These are phyloP conservation scores for Fragosphaeria purpurea DNA, from an alignment of 2,329 filamentous ascomycete species.

Conservation along the genomic window DNA sequence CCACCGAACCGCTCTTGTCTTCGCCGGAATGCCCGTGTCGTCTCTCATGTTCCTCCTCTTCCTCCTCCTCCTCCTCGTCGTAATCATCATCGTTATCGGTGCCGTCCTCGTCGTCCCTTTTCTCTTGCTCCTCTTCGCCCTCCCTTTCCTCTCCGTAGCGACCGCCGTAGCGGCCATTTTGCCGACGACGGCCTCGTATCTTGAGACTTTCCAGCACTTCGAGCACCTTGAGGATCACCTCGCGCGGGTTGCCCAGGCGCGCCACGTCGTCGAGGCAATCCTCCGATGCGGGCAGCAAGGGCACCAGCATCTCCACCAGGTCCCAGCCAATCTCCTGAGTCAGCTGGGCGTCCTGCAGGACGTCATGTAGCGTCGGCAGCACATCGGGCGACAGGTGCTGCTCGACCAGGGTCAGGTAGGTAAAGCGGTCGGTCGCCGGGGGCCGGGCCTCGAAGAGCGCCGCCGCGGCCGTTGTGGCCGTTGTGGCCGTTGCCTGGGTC, in stretches of 20 bases:
- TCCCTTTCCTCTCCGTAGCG: conserved; percentile 24
- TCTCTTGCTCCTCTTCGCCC: conserved; percentile 18
- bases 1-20: conserved; percentile 2
- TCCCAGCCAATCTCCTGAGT: conserved; percentile 79
- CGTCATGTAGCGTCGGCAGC: conserved; percentile 56
- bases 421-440: conserved; percentile 55
- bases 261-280: conserved; percentile 65
- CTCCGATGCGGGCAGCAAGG: conserved; percentile 57
- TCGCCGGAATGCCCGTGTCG: too few relatives aligned
- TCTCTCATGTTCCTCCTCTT: conserved; percentile 4
- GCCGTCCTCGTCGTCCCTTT: conserved; percentile 21
- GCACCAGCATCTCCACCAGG: conserved; percentile 63
- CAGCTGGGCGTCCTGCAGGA: conserved; percentile 49
- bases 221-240: conserved; percentile 72
- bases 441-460: conserved; percentile 39
- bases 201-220: conserved; percentile 56
- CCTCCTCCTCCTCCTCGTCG: conserved; percentile 13
- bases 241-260: conserved; percentile 66
- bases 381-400: conserved; percentile 59
- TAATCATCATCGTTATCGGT: conserved; percentile 14
- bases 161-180: conserved; percentile 30
- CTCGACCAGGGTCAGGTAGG: conserved; percentile 69
- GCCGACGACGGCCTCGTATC: conserved; percentile 22
- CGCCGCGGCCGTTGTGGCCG: conserved; percentile 27
- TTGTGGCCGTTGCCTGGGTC: background rate